Conservation (phyloP, 2,329 filamentous ascomycete species). For the Fonsecaea multimorphosa region DNA sequence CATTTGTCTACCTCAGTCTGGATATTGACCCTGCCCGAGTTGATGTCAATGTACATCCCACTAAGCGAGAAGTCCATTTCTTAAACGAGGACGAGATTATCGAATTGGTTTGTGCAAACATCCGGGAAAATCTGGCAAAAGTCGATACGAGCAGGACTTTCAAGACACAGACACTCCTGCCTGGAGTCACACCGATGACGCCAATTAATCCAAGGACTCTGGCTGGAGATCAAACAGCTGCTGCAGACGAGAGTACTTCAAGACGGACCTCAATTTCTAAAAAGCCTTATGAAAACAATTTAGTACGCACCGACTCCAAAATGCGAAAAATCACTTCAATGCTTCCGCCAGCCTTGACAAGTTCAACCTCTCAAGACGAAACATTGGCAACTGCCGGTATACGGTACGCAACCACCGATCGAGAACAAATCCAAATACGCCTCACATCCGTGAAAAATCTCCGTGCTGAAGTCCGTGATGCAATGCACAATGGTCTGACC, state of each 20-base stretch:
- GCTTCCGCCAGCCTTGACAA: slow-evolving; percentile 67
- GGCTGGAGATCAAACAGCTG: slow-evolving; percentile 47
- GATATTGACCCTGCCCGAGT: slow-evolving; percentile 91
- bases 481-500: slow-evolving; percentile 83
- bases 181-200: slow-evolving; percentile 63
- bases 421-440: slow-evolving; percentile 71
- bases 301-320: slow-evolving; percentile 87
- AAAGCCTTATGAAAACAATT: slow-evolving; percentile 79
- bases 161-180: slow-evolving; percentile 87
- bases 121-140: slow-evolving; percentile 77
- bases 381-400: slow-evolving; percentile 56
- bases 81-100: slow-evolving; percentile 97
- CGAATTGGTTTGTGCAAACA: slow-evolving; percentile 79
- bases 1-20: slow-evolving; percentile 89
- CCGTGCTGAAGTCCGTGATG: slow-evolving; percentile 77
- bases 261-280: slow-evolving; percentile 47
- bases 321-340: slow-evolving; percentile 96
- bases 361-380: slow-evolving; percentile 44
- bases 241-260: slow-evolving; percentile 46
- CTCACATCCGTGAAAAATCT: slow-evolving; percentile 86
- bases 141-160: slow-evolving; percentile 96
- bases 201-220: slow-evolving; percentile 40
- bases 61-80: slow-evolving; percentile 95
- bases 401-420: slow-evolving; percentile 74
- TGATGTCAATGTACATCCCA: slow-evolving; percentile 97